Conservation (phyloP, 768 basidiomycete species). For the Mycena crocata region DNA sequence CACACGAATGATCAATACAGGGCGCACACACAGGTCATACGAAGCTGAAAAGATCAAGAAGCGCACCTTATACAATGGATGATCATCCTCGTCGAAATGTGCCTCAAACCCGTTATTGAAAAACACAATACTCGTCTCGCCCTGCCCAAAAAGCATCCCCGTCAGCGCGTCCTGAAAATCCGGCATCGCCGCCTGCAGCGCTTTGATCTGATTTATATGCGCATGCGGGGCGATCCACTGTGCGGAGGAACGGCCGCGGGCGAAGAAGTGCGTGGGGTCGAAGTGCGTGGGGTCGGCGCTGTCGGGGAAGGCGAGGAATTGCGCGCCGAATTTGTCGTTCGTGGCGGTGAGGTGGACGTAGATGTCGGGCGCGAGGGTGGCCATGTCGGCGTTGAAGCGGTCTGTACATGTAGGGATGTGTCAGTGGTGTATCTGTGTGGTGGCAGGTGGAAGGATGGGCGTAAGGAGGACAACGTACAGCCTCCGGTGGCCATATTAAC, state of each 20-base stretch:
- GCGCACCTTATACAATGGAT: constrained; percentile 22
- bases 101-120: constrained; percentile 6
- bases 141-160: constrained; percentile 25
- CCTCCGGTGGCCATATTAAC: no score
- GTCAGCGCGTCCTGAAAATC: constrained; percentile 11
- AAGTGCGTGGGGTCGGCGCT: background rate
- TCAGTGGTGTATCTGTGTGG: background rate
- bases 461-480: no score
- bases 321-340: constrained; percentile 16
- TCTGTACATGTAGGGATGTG: background rate
- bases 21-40: background rate
- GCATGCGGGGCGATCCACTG: no score
- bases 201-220: background rate
- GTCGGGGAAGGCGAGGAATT: constrained; percentile 24
- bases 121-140: background rate
- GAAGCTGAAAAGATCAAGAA: no score
- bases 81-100: constrained; percentile 13
- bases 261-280: constrained; percentile 1
- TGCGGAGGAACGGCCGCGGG: no score
- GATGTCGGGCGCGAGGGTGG: constrained; percentile 3
- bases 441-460: background rate
- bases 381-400: constrained; percentile 11
- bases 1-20: background rate
- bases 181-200: background rate
- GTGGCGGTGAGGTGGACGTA: constrained; percentile 14